phyloP scores from a whole-genome alignment of 2,329 filamentous ascomycete genomes.

The Fusarium denticulatum region DNA sequence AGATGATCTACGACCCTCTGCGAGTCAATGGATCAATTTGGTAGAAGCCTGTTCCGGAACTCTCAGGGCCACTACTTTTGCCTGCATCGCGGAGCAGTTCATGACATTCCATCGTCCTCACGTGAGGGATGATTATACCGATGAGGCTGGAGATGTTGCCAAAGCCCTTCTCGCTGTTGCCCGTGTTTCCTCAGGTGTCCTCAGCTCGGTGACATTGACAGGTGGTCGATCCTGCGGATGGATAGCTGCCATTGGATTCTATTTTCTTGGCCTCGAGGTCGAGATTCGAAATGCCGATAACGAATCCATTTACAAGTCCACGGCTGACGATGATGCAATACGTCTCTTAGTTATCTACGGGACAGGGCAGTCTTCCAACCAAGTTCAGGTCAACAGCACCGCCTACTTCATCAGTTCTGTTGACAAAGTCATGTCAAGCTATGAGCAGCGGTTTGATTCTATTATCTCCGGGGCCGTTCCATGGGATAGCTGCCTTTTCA shows the following conservation, averaged over 20 bases:
- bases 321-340: fast-evolving
- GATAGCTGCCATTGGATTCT: not conserved
- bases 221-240: not conserved
- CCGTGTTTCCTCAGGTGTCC: fast-evolving
- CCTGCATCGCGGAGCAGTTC: not conserved
- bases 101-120: fast-evolving
- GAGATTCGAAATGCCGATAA: not conserved
- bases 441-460: fast-evolving
- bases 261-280: not conserved
- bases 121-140: fast-evolving
- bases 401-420: fast-evolving
- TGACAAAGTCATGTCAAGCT: fast-evolving
- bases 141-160: fast-evolving
- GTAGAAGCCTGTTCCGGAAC: not conserved
- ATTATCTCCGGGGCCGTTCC: fast-evolving
- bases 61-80: fast-evolving
- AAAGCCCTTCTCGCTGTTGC: fast-evolving
- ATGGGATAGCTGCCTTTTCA: fast-evolving
- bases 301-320: fast-evolving
- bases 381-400: not conserved
- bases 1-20: fast-evolving
- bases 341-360: fast-evolving
- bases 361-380: fast-evolving
- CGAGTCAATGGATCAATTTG: not conserved
- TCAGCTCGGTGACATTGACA: fast-evolving